phyloP scores from a whole-genome alignment of 2,329 filamentous ascomycete genomes.

The Emergomyces africanus region DNA sequence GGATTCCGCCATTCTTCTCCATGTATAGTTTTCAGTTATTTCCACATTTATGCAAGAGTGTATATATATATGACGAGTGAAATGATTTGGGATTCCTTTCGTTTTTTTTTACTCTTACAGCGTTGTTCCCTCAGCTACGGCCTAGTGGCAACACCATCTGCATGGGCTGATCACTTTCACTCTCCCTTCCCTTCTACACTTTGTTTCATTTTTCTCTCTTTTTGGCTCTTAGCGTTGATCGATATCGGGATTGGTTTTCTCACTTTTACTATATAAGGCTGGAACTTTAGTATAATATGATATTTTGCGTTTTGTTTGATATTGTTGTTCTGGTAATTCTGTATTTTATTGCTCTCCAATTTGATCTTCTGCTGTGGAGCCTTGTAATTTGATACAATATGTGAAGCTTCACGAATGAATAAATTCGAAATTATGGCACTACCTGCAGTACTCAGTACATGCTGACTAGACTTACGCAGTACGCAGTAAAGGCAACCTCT shows the following conservation, averaged over 20 bases:
- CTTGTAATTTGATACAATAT: too few relatives aligned
- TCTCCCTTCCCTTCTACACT: not conserved
- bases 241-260: not conserved
- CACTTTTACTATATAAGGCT: not conserved
- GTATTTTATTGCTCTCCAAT: not conserved
- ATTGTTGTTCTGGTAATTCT: not conserved
- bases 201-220: not conserved
- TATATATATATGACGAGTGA: too few relatives aligned
- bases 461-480: too few relatives aligned
- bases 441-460: too few relatives aligned
- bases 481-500: too few relatives aligned
- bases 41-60: too few relatives aligned
- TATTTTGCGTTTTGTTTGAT: not conserved
- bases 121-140: not conserved
- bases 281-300: conserved; percentile 1
- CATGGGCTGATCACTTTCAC: not conserved
- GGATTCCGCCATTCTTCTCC: too few relatives aligned
- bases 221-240: not conserved
- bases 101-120: not conserved
- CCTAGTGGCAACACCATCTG: not conserved
- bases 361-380: not conserved
- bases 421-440: not conserved
- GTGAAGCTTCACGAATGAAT: not conserved
- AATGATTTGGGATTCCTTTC: too few relatives aligned
- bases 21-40: too few relatives aligned